Evolutionary conservation across 371 early-diverging fungal species (phyloP), one percentile per base, ranked within the genome.

Genomic region (Mortierella sp.): DNA sequence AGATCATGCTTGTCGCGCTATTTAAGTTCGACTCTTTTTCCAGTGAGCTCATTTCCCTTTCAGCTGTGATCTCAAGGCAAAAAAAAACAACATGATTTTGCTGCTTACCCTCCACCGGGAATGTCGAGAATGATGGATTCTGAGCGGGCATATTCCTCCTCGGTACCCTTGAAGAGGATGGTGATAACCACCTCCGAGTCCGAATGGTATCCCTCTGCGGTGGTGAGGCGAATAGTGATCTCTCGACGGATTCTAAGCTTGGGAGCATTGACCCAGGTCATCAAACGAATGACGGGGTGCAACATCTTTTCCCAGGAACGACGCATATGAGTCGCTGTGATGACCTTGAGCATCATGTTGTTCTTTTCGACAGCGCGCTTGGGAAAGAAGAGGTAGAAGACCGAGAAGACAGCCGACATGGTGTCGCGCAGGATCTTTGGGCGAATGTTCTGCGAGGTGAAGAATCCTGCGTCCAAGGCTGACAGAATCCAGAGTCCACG

Each of bases 391-490:
- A 98, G 88, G 78, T 98, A 99, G 74, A 95, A 94, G 14, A 92
- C 71, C 0, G 96, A 91, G 80, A 98, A 96, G 11, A 97, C 68
- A 9, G 98, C 81, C 0, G 96, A 94, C 74, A 95, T 82, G 4
- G 95, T 81, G 82, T 98, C 96, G 13, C 97, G 92, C 34, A 97
- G 78, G 81, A 91, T 90, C 70, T 90, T 90, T 0, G 98, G 97
- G 34, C 92, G 91, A 38, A 98, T 89, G 48, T 91, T 85, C 95
- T 97, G 96, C 14, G 97, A 97, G 3, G 98, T 97, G 84, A 97
- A 95, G 87, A 98, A 98, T 0, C 99, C 99, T 4, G 99, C 99
- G 83, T 99, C 99, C 42, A 98, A 87, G 2, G 97, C 96, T 10
- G 97, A 96, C 79, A 97, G 82, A 55, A 98, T 91, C 96, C 97